Evolutionary conservation across 108 stramenopile species (phyloP), one percentile per base, ranked within the genome.

Genomic region (Discostella pseudostelligera): DNA sequence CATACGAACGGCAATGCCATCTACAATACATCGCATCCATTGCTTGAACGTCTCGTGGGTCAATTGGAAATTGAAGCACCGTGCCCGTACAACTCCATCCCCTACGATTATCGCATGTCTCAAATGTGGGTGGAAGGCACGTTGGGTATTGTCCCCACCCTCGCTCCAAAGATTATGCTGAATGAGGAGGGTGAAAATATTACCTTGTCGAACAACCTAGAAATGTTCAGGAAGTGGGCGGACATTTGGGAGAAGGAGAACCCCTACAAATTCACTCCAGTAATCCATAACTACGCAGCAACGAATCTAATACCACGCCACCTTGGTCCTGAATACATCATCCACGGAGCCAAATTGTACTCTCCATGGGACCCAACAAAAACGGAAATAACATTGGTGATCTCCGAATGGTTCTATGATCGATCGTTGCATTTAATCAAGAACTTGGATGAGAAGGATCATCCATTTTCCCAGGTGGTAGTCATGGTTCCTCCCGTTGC

Each of bases 1-100:
- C 87, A 87, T 58, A 87, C 81, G 4, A 87, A 87, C 47, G 87
- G 87, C 21, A 87, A 87, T 74, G 87, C 81, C 21, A 79, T 87
- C 42, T 87, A 87, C 58, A 87, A 87, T 56, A 83, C 81, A 10
- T 80, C 84, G 9, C 83, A 85, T 60, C 83, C 83, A 16, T 44
- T 87, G 16, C 55, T 84, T 4, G 76, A 82, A 68, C 78, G 75
- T 29, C 59, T 84, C 28, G 84, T 85, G n/a, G 76, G 80, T 58
- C 79, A 85, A 51, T 54, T 87, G 36, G 83, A 87, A 40, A 77
- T 69, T 8, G 87, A 87, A 56, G 83, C 83, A 0, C 67, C 81
- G n/a, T 81, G 76, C 57, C 81, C 78, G 0, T 85, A 80, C 69
- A 87, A 87, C 46, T 79, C 80, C 3, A 81, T 87, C 60, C 81